Evolutionary conservation across 1,284 basidiomycete genomes (phyloP).

Genomic region (Rhodotorula sp.): DNA sequence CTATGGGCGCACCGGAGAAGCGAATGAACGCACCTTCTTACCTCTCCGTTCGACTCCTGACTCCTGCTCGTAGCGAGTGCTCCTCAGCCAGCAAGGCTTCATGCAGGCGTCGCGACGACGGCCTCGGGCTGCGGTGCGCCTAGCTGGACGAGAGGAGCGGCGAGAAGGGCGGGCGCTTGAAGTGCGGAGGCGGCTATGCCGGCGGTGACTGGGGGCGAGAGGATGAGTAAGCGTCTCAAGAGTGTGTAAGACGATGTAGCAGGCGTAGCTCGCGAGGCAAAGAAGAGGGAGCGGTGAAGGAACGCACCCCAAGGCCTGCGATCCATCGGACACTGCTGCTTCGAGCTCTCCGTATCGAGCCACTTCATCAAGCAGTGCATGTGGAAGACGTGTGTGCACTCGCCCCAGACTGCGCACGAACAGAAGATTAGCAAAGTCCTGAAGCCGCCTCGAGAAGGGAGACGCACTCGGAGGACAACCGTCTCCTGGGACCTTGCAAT

Average conservation of each 20-base stretch:
- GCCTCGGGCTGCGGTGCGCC: too few relatives aligned
- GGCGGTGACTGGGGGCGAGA: constrained; percentile 8
- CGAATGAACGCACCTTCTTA: too few relatives aligned
- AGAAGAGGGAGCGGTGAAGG: too few relatives aligned
- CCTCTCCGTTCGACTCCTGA: too few relatives aligned
- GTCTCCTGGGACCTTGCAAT: constrained; percentile 92
- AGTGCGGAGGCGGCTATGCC: not conserved
- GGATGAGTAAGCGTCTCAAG: not conserved
- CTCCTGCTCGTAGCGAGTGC: too few relatives aligned
- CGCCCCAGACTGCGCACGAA: constrained; percentile 74
- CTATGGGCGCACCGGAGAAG: too few relatives aligned
- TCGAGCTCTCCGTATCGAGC: constrained; percentile 79
- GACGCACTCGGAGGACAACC: constrained; percentile 87
- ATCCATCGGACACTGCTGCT: constrained; percentile 93
- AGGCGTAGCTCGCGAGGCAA: too few relatives aligned
- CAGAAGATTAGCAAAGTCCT: not conserved
- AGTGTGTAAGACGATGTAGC: too few relatives aligned
- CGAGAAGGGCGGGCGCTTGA: not conserved
- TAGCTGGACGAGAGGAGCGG: not conserved
- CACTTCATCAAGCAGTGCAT: constrained; percentile 78
- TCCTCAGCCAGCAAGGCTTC: too few relatives aligned
- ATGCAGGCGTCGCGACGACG: too few relatives aligned
- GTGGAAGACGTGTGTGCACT: constrained; percentile 76
- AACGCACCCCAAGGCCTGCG: constrained; percentile 83
- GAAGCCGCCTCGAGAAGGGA: not conserved